Evolutionary conservation across 2,329 filamentous ascomycete genomes (phyloP).

Genomic region (Epichloe gansuensis): DNA sequence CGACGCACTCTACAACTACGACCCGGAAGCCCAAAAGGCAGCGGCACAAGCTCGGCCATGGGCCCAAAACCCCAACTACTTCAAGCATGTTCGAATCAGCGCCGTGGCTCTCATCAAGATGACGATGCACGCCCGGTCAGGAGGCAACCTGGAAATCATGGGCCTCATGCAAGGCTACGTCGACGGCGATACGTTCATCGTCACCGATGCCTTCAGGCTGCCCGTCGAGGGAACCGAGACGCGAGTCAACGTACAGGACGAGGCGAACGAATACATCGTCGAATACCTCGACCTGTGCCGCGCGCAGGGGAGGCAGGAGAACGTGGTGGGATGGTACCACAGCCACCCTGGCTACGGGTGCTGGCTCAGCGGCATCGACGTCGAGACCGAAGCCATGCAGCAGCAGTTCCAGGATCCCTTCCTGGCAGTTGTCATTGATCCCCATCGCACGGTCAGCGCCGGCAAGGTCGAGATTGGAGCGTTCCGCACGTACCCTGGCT

Average conservation of each 20-base stretch:
- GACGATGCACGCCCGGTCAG: constrained; percentile 97
- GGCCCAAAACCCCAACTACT: constrained; percentile 68
- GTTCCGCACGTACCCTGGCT: constrained; percentile 78
- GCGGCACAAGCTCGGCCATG: constrained; percentile 58
- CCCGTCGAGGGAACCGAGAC: constrained; percentile 99
- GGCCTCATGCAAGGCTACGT: constrained; percentile 96
- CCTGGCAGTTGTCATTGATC: constrained; percentile 90
- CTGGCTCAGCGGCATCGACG: constrained; percentile 95
- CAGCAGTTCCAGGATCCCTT: constrained; percentile 84
- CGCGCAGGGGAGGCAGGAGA: constrained; percentile 68
- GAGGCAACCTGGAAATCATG: constrained; percentile 89
- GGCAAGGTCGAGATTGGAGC: constrained; percentile 96
- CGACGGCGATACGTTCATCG: constrained; percentile 69
- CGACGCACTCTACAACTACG: constrained; percentile 85
- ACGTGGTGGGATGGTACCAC: constrained; percentile 96
- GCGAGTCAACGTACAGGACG: constrained; percentile 85
- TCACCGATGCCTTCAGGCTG: constrained; percentile 86
- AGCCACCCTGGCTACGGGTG: constrained; percentile 95
- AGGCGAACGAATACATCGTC: constrained; percentile 95
- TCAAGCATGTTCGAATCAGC: constrained; percentile 86
- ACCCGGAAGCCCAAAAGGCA: constrained; percentile 52
- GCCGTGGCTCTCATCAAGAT: constrained; percentile 94
- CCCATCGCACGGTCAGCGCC: constrained; percentile 84
- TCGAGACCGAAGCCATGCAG: constrained; percentile 73
- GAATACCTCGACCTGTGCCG: constrained; percentile 67